A percentile compares a stretch with the other conserved stretches of the same genome.
Evolutionary conservation across 345 rosid genomes (phyloP).

Genomic region (Euphorbia lathyris): DNA sequence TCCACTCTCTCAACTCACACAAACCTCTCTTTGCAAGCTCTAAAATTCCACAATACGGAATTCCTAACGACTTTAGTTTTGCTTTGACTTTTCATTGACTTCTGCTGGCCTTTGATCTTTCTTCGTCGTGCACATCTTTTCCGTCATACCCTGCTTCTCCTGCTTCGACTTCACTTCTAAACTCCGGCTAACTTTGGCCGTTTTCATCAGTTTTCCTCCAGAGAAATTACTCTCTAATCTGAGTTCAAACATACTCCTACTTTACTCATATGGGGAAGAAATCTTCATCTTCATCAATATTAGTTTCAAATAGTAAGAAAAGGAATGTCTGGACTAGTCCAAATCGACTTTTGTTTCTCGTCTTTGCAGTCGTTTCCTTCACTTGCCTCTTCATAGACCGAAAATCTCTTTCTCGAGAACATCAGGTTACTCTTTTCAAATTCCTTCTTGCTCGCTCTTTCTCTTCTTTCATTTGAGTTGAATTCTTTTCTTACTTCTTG

Average conservation of each 20-base stretch:
- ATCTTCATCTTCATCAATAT: slow-evolving; percentile 1
- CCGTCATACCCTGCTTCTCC: neutral
- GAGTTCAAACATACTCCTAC: neutral
- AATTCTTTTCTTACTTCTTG: too few species aligned
- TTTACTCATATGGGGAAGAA: slow-evolving; percentile 13
- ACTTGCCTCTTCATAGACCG: slow-evolving; percentile 10
- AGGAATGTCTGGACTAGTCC: neutral
- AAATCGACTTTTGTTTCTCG: slow-evolving; percentile 2
- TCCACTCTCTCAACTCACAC: neutral
- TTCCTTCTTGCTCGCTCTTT: neutral
- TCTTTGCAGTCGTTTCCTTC: slow-evolving; percentile 1
- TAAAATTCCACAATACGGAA: neutral
- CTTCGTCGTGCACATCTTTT: neutral
- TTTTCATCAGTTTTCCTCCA: neutral
- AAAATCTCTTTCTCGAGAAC: slow-evolving; percentile 9
- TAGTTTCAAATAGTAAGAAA: neutral
- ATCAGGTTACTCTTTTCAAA: neutral
- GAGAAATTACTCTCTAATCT: neutral
- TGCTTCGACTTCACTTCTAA: neutral
- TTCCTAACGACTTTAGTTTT: neutral
- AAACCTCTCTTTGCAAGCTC: neutral
- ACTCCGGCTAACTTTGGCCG: neutral
- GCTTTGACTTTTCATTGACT: neutral
- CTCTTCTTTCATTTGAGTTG: too few species aligned
- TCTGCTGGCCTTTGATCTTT: neutral